phyloP scores from a whole-genome alignment of 257 asterid species.

The Misopates orontium region DNA sequence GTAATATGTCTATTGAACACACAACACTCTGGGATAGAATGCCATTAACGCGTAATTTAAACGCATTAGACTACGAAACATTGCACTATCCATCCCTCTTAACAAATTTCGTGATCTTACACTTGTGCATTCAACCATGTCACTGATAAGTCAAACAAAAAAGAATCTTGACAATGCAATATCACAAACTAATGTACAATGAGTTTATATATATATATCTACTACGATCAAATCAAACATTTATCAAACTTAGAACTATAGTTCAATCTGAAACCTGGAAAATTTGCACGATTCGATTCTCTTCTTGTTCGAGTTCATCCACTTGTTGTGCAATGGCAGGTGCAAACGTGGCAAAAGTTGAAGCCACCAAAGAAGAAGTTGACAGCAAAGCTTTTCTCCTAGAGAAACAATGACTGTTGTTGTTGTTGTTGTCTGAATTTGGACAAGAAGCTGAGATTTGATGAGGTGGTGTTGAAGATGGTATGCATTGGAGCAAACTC shows the following conservation, averaged over 20 bases:
- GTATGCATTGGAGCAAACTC: constrained; percentile 29
- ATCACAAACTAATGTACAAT: too few species aligned
- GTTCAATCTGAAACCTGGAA: too few species aligned
- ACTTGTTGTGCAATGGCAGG: constrained; percentile 47
- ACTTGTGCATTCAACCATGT: too few species aligned
- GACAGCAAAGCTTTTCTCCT: constrained; percentile 57
- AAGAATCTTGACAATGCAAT: too few species aligned
- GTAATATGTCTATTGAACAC: too few species aligned
- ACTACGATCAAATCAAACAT: too few species aligned
- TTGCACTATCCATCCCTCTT: neutral
- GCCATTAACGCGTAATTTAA: too few species aligned
- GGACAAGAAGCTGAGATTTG: constrained; percentile 27
- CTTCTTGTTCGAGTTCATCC: constrained; percentile 56
- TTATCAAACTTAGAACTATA: too few species aligned
- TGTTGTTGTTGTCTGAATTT: constrained; percentile 20
- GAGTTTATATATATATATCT: too few species aligned
- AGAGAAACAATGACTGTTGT: constrained; percentile 20
- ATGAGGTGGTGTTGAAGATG: constrained; percentile 30
- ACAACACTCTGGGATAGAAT: too few species aligned
- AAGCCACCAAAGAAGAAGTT: constrained; percentile 50
- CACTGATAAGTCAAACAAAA: too few species aligned
- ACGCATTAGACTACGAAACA: neutral
- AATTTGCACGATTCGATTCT: constrained; percentile 53
- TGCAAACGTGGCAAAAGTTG: constrained; percentile 29
- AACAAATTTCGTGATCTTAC: neutral